Evolutionary conservation across 805 yeast species (phyloP).

Genomic region (Yamadazyma akitaensis): DNA sequence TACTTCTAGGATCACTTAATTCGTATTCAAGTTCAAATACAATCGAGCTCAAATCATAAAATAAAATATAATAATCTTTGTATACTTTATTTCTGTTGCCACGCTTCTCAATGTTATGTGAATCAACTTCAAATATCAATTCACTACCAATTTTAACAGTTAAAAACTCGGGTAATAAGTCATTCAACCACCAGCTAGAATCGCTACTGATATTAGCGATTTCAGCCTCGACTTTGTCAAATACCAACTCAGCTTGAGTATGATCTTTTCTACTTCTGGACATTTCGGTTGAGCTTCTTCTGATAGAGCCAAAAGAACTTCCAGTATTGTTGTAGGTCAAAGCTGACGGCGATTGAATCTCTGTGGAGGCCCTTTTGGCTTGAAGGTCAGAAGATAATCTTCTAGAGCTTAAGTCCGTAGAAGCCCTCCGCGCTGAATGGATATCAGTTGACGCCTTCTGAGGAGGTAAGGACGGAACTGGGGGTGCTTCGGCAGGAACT

Average conservation of each 20-base stretch:
- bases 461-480: neutral
- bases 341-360: conserved; percentile 1
- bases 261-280: conserved; percentile 15
- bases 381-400: neutral
- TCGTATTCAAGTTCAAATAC: conserved; percentile 58
- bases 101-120: conserved; percentile 52
- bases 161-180: conserved; percentile 55
- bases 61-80: conserved; percentile 68
- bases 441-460: neutral
- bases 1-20: conserved; percentile 48
- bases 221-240: conserved; percentile 27
- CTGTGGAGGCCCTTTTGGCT: conserved; percentile 6
- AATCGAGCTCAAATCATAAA: conserved; percentile 68
- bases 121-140: conserved; percentile 64
- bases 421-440: neutral
- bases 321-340: conserved; percentile 6
- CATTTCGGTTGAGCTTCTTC: conserved; percentile 15
- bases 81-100: conserved; percentile 46
- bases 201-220: conserved; percentile 22
- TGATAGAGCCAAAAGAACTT: conserved; percentile 8
- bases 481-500: conserved; percentile 1
- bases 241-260: conserved; percentile 27
- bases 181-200: conserved; percentile 62
- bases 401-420: neutral
- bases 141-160: conserved; percentile 43